Percentiles rank a stretch among this genome's conserved stretches.
Conservation (phyloP, 1,284 basidiomycete genomes). For the Mycosarcoma maydis region DNA sequence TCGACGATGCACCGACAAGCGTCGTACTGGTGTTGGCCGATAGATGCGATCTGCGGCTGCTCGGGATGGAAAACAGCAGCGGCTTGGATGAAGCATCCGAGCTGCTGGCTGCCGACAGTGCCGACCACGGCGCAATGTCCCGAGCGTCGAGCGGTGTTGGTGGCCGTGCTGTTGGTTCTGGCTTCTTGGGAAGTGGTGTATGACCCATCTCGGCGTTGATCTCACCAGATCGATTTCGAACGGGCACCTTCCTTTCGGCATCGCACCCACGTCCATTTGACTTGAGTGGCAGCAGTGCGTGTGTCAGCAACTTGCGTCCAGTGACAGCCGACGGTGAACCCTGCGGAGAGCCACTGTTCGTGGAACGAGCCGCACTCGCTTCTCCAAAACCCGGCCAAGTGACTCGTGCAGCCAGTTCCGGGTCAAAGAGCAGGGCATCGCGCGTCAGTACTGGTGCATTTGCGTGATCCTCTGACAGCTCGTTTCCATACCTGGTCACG, state of each 20-base stretch:
- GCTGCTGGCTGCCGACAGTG: conserved; percentile 2
- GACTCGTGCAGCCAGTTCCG: conserved; percentile 29
- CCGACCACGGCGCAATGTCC: conserved; percentile 30
- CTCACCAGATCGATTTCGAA: conserved; percentile 1
- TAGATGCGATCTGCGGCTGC: conserved; percentile 17
- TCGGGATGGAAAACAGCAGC: conserved; percentile 21
- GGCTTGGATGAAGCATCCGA: conserved; percentile 9
- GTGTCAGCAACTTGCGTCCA: conserved; percentile 19
- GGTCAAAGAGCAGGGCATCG: conserved; percentile 44
- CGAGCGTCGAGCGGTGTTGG: conserved; percentile 12
- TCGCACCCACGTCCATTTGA: conserved; percentile 16
- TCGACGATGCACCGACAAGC: conserved; percentile 1
- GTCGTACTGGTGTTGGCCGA: conserved; percentile 30
- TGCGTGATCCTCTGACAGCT: conserved; percentile 13
- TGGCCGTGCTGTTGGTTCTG: conserved; percentile 1
- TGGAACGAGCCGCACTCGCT: neutral
- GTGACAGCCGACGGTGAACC: conserved; percentile 11
- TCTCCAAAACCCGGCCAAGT: conserved; percentile 6
- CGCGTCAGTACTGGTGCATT: conserved; percentile 30
- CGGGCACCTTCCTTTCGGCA: conserved; percentile 1
- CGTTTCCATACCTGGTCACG: conserved; percentile 12
- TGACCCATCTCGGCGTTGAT: conserved; percentile 9
- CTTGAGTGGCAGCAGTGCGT: conserved; percentile 15
- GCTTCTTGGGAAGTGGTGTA: conserved; percentile 3
- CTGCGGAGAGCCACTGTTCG: conserved; percentile 3